Percentiles rank a stretch among this genome's conserved stretches.
Conservation (phyloP, 2,329 filamentous ascomycete genomes). For the Cladosporium oxysporum region DNA sequence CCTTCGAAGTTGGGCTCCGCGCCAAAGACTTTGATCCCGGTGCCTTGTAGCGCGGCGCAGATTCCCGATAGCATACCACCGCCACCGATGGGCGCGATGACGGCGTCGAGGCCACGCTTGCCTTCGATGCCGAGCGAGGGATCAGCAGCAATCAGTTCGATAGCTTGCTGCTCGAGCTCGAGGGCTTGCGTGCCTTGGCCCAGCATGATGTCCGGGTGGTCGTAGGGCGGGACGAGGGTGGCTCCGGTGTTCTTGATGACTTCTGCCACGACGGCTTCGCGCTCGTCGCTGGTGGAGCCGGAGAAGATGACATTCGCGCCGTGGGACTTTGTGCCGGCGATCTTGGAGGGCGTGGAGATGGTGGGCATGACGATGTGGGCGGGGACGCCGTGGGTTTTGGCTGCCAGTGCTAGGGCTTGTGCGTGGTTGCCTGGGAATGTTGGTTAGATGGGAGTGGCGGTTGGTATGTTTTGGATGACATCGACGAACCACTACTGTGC, state of each 20-base stretch:
- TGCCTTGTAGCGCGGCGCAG: constrained; percentile 71
- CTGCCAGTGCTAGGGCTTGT: constrained; percentile 83
- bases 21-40: constrained; percentile 74
- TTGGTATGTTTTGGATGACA: constrained; percentile 13
- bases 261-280: constrained; percentile 69
- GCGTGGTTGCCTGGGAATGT: constrained; percentile 75
- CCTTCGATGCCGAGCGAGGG: constrained; percentile 29
- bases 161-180: constrained; percentile 74
- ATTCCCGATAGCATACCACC: constrained; percentile 83
- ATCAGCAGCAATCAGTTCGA: constrained; percentile 48
- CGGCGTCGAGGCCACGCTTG: constrained; percentile 38
- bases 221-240: constrained; percentile 80
- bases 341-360: constrained; percentile 79
- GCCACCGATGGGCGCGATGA: constrained; percentile 83
- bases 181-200: constrained; percentile 83
- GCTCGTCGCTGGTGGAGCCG: constrained; percentile 74
- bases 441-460: neutral
- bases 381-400: constrained; percentile 69
- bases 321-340: constrained; percentile 75
- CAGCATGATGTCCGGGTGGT: constrained; percentile 84
- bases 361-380: constrained; percentile 87
- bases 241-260: constrained; percentile 72
- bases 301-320: constrained; percentile 76
- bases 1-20: constrained; percentile 79
- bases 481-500: constrained; percentile 71